Percentiles rank a stretch among this genome's conserved stretches.
Conservation (phyloP, 306 rosid species). For the Ziziphus jujuba region DNA sequence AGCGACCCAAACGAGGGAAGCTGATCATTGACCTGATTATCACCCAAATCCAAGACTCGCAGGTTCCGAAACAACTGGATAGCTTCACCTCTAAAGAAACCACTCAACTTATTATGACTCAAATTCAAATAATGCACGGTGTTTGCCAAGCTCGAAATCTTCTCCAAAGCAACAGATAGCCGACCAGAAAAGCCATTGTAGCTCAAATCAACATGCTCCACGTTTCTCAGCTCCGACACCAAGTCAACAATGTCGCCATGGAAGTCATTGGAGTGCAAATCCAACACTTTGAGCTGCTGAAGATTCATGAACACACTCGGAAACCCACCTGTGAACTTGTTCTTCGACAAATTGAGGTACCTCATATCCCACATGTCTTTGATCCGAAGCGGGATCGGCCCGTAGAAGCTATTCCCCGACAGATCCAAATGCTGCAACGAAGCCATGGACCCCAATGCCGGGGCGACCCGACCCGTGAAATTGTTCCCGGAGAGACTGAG, state of each 20-base stretch:
- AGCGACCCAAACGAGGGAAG: slow-evolving; percentile 65
- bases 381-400: slow-evolving; percentile 88
- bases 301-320: slow-evolving; percentile 63
- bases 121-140: slow-evolving; percentile 56
- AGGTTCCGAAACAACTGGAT: slow-evolving; percentile 59
- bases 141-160: slow-evolving; percentile 69
- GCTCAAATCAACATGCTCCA: slow-evolving; percentile 80
- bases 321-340: slow-evolving; percentile 63
- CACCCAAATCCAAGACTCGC: slow-evolving; percentile 68
- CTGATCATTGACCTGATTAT: slow-evolving; percentile 64
- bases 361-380: slow-evolving; percentile 68
- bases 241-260: slow-evolving; percentile 64
- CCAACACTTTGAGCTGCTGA: slow-evolving; percentile 78
- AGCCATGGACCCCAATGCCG: slow-evolving; percentile 60
- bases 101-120: slow-evolving; percentile 57
- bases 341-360: slow-evolving; percentile 68
- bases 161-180: slow-evolving; percentile 37
- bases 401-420: slow-evolving; percentile 68
- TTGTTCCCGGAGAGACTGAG: slow-evolving; percentile 67
- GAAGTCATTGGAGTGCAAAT: slow-evolving; percentile 66
- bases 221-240: slow-evolving; percentile 51
- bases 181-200: slow-evolving; percentile 65
- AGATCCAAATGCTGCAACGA: slow-evolving; percentile 86
- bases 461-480: slow-evolving; percentile 77
- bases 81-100: slow-evolving; percentile 56